These are phyloP conservation scores for Gypsophila paniculata DNA, from an alignment of 179 eudicot genomes.

Conservation along the genomic window DNA sequence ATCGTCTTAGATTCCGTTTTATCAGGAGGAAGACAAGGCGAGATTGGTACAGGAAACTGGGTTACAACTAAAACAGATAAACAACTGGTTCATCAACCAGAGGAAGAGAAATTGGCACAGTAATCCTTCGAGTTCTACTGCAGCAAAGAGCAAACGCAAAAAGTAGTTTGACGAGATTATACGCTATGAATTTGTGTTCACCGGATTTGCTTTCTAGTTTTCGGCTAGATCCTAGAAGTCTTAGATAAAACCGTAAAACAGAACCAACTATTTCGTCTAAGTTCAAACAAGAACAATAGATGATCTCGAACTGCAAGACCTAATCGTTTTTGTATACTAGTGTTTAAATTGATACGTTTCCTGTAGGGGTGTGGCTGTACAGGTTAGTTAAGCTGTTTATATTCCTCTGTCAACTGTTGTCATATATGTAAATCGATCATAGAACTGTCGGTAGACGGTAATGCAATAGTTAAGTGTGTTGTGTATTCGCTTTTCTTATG, in stretches of 20 bases:
- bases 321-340: slow-evolving; percentile 19
- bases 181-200: not conserved
- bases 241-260: slow-evolving; percentile 15
- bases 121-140: slow-evolving; percentile 63
- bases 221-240: too few species aligned
- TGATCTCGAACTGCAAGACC: slow-evolving; percentile 7
- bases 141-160: slow-evolving; percentile 68
- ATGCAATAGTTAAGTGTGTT: not conserved
- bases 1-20: not conserved
- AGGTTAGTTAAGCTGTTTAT: slow-evolving; percentile 23
- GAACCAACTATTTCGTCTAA: not conserved
- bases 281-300: not conserved
- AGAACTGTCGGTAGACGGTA: not conserved
- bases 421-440: slow-evolving; percentile 9
- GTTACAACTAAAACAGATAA: slow-evolving; percentile 74
- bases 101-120: slow-evolving; percentile 89
- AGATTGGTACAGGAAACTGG: slow-evolving; percentile 84
- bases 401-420: not conserved
- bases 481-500: not conserved
- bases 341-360: slow-evolving; percentile 18
- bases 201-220: not conserved
- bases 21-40: slow-evolving; percentile 84
- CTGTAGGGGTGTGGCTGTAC: slow-evolving; percentile 28
- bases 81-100: slow-evolving; percentile 86
- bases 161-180: slow-evolving; percentile 34